Conservation (phyloP, 2,329 filamentous ascomycete species). For the Aspergillus floridensis region DNA sequence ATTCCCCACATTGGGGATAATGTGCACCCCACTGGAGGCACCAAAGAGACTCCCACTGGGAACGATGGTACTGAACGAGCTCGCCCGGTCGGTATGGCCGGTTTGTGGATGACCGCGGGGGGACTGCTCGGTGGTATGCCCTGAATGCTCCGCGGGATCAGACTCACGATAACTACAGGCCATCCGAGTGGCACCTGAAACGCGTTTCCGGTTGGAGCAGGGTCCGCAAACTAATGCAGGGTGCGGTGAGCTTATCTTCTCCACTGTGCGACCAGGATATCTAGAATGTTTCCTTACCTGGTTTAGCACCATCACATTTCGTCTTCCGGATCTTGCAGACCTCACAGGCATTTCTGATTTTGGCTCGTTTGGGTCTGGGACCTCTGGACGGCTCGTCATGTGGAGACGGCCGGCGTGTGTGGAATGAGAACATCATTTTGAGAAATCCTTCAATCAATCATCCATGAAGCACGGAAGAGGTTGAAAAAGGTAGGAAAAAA, state of each 20-base stretch:
- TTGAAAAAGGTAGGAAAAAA: no score
- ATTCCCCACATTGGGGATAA: not conserved
- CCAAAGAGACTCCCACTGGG: not conserved
- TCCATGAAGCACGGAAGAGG: no score
- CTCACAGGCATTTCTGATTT: not conserved
- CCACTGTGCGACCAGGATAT: conserved; percentile 4
- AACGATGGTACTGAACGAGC: not conserved
- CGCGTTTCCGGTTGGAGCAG: conserved; percentile 9
- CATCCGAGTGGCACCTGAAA: not conserved
- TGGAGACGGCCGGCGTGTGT: not conserved
- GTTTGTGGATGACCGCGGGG: not conserved
- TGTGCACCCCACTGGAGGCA: not conserved
- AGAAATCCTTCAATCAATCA: no score
- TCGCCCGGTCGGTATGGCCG: not conserved
- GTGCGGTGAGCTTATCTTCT: not conserved
- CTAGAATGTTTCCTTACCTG: not conserved
- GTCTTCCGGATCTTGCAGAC: not conserved
- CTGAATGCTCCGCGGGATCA: not conserved
- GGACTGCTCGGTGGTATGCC: not conserved
- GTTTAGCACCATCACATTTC: not conserved
- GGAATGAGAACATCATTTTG: conserved; percentile 3
- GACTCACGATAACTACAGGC: not conserved
- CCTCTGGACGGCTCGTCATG: not conserved
- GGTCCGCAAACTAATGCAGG: conserved; percentile 11
- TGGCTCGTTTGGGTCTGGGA: not conserved